A percentile compares a stretch with the other conserved stretches of the same genome.
phyloP scores from a whole-genome alignment of 495 filamentous ascomycete species.

The Aspergillus mulundensis region DNA sequence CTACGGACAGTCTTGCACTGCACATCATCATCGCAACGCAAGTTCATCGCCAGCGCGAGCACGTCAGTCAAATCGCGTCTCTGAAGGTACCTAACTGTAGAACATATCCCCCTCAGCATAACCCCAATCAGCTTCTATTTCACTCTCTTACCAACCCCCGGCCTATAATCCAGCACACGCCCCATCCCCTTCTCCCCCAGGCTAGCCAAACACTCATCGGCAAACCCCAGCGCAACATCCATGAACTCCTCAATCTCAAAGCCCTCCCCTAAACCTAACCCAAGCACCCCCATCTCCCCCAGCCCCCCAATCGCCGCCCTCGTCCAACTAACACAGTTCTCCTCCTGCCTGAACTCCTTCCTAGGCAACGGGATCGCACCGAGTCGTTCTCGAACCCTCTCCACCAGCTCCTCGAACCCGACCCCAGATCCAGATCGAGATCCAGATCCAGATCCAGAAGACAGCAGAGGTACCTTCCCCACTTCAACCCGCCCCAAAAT shows the following conservation, averaged over 20 bases:
- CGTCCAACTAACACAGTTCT: slow-evolving; percentile 18
- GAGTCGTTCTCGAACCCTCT: background rate
- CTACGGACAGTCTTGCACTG: too few species aligned
- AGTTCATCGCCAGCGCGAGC: too few species aligned
- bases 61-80: too few species aligned
- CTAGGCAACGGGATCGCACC: slow-evolving; percentile 7
- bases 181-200: background rate
- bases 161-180: background rate
- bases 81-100: too few species aligned
- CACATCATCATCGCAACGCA: too few species aligned
- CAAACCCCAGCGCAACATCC: slow-evolving; percentile 13
- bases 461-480: slow-evolving; percentile 10
- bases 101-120: too few species aligned
- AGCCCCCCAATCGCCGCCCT: slow-evolving; percentile 10
- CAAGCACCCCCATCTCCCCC: background rate
- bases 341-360: slow-evolving; percentile 1
- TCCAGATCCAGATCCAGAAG: background rate
- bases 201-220: too few species aligned
- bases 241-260: slow-evolving; percentile 15
- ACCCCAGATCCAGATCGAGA: background rate
- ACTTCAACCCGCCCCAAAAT: slow-evolving; percentile 15
- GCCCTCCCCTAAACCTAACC: too few species aligned
- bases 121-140: too few species aligned
- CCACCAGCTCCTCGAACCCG: background rate
- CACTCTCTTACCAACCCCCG: too few species aligned